These are phyloP conservation scores for Chlorella sp. DNA, from an alignment of 139 green algal genomes.

Conservation along the genomic window DNA sequence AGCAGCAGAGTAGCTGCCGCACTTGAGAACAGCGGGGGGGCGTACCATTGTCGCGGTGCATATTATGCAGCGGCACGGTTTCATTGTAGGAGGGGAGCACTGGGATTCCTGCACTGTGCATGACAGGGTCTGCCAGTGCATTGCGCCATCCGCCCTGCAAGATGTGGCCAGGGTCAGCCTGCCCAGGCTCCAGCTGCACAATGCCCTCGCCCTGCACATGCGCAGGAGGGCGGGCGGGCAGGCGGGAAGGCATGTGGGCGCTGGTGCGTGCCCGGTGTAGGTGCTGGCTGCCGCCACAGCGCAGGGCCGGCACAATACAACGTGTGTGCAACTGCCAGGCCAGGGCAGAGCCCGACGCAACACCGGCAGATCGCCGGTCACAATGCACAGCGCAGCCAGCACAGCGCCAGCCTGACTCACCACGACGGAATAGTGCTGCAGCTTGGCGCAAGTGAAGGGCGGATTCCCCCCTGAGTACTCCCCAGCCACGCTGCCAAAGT, in stretches of 20 bases:
- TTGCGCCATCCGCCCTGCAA: conserved; percentile 6
- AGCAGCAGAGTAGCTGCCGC: no score
- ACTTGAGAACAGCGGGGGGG: no score
- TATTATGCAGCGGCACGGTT: not conserved
- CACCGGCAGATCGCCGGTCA: no score
- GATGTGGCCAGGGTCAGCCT: not conserved
- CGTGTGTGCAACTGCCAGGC: no score
- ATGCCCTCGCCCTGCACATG: not conserved
- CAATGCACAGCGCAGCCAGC: no score
- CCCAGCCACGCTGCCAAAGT: not conserved
- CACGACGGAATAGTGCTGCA: no score
- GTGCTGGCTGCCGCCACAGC: no score
- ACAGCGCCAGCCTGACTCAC: no score
- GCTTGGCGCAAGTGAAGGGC: not conserved
- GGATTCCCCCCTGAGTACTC: not conserved
- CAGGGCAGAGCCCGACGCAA: no score
- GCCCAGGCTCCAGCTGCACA: not conserved
- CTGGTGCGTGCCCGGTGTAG: no score
- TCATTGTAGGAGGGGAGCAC: conserved; percentile 3
- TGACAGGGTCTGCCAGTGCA: not conserved
- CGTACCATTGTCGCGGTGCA: not conserved
- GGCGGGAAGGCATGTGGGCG: not conserved
- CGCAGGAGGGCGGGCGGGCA: no score
- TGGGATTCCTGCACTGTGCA: not conserved
- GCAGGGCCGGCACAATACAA: no score